Conservation (phyloP, 768 basidiomycete genomes). For the Hygrophorus russula region DNA sequence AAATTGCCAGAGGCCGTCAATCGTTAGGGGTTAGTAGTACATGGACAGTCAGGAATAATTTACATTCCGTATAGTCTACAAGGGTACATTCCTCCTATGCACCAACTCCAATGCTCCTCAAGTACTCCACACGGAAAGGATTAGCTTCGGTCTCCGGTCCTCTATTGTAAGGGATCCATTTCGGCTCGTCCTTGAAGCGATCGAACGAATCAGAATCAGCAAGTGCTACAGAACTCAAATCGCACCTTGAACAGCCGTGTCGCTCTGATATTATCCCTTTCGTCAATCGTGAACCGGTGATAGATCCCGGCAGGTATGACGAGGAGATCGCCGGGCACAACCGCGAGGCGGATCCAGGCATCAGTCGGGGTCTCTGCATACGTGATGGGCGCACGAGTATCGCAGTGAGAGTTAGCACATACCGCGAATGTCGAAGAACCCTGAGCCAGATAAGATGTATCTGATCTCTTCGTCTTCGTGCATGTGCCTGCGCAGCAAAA, state of each 20-base stretch:
- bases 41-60: too few relatives aligned
- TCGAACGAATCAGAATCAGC: too few relatives aligned
- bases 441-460: conserved; percentile 77
- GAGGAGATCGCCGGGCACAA: conserved; percentile 72
- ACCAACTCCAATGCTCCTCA: conserved; percentile 29
- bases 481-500: conserved; percentile 50
- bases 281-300: conserved; percentile 89
- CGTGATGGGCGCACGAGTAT: background rate
- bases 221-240: too few relatives aligned
- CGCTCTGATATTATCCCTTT: conserved; percentile 58
- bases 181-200: conserved; percentile 76
- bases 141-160: conserved; percentile 51
- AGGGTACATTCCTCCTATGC: too few relatives aligned
- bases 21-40: too few relatives aligned
- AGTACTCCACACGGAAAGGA: conserved; percentile 48
- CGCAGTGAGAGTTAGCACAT: conserved; percentile 11
- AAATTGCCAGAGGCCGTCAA: too few relatives aligned
- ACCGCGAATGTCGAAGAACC: conserved; percentile 91
- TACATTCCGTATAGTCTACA: too few relatives aligned
- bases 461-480: conserved; percentile 96
- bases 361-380: conserved; percentile 49
- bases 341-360: conserved; percentile 72
- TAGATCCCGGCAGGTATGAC: conserved; percentile 88
- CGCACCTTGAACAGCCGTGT: conserved; percentile 77
- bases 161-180: conserved; percentile 77